Conservation (phyloP, 345 rosid genomes). For the Adansonia digitata region DNA sequence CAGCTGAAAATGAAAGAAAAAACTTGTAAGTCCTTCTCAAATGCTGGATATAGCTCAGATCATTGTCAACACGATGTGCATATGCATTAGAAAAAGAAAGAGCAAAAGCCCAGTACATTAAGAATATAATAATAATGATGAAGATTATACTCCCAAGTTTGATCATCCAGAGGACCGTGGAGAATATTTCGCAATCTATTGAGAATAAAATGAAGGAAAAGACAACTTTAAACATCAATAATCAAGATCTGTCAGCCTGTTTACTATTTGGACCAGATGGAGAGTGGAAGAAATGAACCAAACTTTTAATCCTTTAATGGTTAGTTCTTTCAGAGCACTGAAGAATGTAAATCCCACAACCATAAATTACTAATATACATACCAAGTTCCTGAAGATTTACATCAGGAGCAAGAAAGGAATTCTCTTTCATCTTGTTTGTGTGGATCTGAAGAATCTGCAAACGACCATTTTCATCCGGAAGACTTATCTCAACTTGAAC, state of each 20-base stretch:
- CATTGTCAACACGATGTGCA: neutral
- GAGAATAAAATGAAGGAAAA: neutral
- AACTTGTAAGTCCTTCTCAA: conserved; percentile 1
- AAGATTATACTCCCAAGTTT: conserved; percentile 3
- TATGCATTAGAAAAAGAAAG: neutral
- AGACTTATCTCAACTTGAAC: conserved; percentile 99
- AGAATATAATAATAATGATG: neutral
- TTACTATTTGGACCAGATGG: neutral
- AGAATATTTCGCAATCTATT: neutral
- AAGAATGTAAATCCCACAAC: neutral
- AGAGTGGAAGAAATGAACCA: neutral
- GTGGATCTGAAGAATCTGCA: conserved; percentile 95
- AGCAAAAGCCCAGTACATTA: neutral
- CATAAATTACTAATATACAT: conserved; percentile 19
- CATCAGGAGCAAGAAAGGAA: conserved; percentile 86
- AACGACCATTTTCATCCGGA: conserved; percentile 96
- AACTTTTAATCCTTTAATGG: neutral
- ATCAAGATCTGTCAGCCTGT: conserved; percentile 6
- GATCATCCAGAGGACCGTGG: neutral
- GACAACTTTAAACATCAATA: neutral
- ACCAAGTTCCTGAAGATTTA: conserved; percentile 89
- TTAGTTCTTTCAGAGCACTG: neutral
- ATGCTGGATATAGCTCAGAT: neutral
- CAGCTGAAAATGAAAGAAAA: conserved; percentile 47
- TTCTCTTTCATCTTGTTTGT: conserved; percentile 98